Evolutionary conservation across 768 basidiomycete genomes (phyloP).

Genomic region (Rhodocollybia butyracea): DNA sequence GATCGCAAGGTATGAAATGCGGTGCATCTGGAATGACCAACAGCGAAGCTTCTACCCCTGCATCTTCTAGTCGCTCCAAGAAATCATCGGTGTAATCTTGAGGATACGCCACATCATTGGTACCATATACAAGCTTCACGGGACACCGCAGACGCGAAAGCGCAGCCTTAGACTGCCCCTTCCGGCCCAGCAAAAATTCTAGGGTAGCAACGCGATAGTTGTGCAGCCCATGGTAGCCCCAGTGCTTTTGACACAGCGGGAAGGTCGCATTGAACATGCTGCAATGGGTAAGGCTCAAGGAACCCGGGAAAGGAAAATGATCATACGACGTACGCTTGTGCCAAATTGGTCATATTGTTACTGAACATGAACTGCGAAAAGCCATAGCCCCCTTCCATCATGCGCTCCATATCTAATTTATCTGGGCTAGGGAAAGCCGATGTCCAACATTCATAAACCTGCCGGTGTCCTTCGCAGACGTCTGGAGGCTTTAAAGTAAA

Average conservation of each 20-base stretch:
- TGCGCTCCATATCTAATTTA: background rate
- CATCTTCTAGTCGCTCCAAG: constrained; percentile 16
- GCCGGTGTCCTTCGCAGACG: constrained; percentile 3
- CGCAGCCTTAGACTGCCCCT: constrained; percentile 10
- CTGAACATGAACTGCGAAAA: constrained; percentile 7
- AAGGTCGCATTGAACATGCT: background rate
- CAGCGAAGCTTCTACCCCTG: constrained; percentile 15
- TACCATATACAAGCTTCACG: constrained; percentile 20
- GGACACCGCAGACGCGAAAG: constrained; percentile 18
- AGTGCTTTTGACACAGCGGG: constrained; percentile 12
- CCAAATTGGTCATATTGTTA: constrained; percentile 1
- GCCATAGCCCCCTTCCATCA: constrained; percentile 2
- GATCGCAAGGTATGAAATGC: constrained; percentile 18
- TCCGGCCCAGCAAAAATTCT: constrained; percentile 15
- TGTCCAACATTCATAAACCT: constrained; percentile 1
- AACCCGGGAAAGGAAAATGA: background rate
- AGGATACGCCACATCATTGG: constrained; percentile 21
- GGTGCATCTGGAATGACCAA: constrained; percentile 13
- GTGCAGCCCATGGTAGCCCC: constrained; percentile 9
- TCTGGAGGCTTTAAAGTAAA: constrained; percentile 2
- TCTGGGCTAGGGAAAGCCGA: background rate
- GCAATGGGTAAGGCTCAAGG: background rate
- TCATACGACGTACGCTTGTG: constrained; percentile 5
- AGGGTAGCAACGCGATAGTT: constrained; percentile 11
- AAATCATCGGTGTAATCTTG: constrained; percentile 15